Evolutionary conservation across 1,284 basidiomycete species (phyloP), one percentile per base, ranked within the genome.

Genomic region (Leccinum pallidistipes): DNA sequence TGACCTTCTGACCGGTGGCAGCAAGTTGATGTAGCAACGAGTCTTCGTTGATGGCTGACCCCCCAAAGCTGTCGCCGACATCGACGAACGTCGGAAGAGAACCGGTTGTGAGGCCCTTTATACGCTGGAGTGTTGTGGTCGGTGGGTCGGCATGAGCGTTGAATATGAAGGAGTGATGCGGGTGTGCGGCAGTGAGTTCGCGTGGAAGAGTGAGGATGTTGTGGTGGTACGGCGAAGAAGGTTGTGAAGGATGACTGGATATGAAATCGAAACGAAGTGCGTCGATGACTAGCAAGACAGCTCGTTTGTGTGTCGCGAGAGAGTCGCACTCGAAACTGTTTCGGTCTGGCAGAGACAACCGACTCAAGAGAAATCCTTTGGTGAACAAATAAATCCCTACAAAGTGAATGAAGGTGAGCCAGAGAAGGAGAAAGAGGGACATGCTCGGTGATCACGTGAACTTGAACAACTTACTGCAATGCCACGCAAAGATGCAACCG

Each of bases 61-160:
- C 94, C 21, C 90, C 92, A 78, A 99, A 98, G 74, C 95, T 98
- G 58, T 88, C 89, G 5, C 95, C 94, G 24, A 93, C 84, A 71
- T 99, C 97, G 55, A 99, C 86, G 70, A 99, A 99, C 0, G 97
- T 99, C 0, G 97, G 97, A 7, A 99, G 79, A 0, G 94, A 95
- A 3, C 97, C 97, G 0, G 97, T 98, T 0, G 95, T 98, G 55
- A 99, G 80, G 0, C 89, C 97, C 72, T 99, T 99, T 71, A 99
- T 89, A 2, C 97, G 85, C 75, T 99, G 97, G 55, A 99, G 83
- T 0, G 97, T 99, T 0, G 95, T 90, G 0, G 97, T 99, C 1
- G 97, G 97, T 0, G 97, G 95, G 72, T 99, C 97, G 1, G 94
- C 88, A 74, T 91, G 89, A 5, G 95, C 84, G 72, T 98, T 91